Conservation (phyloP, 2,329 filamentous ascomycete genomes). For the Aspergillus felis region DNA sequence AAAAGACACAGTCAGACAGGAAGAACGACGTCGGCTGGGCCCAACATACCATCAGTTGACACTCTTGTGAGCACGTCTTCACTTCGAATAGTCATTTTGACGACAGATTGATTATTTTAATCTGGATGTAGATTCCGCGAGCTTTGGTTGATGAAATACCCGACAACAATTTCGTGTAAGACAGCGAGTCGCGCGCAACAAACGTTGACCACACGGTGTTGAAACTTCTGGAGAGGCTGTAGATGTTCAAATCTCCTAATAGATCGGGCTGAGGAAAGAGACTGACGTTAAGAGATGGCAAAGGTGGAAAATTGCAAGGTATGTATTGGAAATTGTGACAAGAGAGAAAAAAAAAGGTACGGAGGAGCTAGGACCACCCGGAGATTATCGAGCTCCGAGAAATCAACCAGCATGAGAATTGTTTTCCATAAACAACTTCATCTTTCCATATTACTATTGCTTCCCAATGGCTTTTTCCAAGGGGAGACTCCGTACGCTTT, state of each 20-base stretch:
- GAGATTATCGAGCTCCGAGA: constrained; percentile 24
- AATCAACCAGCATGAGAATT: constrained; percentile 20
- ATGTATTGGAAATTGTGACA: neutral
- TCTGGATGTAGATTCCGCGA: neutral
- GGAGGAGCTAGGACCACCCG: constrained; percentile 36
- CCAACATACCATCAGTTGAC: constrained; percentile 39
- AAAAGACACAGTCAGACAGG: neutral
- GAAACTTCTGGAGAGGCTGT: neutral
- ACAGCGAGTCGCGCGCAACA: neutral
- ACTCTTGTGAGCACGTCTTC: constrained; percentile 39
- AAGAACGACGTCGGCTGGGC: neutral
- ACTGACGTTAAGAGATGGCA: neutral
- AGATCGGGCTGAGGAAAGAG: neutral
- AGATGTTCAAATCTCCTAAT: neutral
- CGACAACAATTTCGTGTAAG: neutral
- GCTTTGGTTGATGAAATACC: neutral
- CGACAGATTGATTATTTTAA: neutral
- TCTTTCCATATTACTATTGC: constrained; percentile 6
- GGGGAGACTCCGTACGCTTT: constrained; percentile 26
- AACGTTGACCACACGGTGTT: neutral
- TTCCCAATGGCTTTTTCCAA: constrained; percentile 26
- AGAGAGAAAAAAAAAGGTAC: constrained; percentile 20
- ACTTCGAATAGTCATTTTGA: constrained; percentile 27
- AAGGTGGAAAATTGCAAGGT: neutral
- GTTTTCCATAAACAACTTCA: neutral